phyloP scores from a whole-genome alignment of 805 yeast genomes.

The Schwanniomyces polymorphus region DNA sequence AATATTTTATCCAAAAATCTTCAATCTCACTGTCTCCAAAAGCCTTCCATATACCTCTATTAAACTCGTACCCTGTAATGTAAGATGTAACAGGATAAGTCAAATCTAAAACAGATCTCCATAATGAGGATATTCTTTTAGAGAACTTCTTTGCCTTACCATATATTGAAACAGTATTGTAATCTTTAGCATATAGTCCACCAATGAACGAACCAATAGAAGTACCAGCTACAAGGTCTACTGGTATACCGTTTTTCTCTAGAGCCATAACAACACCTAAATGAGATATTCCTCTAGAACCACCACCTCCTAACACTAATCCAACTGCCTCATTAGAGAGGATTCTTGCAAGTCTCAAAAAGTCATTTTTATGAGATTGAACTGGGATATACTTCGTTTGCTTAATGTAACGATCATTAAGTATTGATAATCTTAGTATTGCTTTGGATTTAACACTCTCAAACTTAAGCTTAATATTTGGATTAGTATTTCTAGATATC shows the following conservation, averaged over 20 bases:
- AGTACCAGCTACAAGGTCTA: slow-evolving; percentile 94
- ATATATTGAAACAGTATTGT: slow-evolving; percentile 85
- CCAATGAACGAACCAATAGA: slow-evolving; percentile 96
- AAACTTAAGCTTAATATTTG: slow-evolving; percentile 29
- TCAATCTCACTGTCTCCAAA: slow-evolving; percentile 92
- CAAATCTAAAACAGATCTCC: slow-evolving; percentile 83
- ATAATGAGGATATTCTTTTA: slow-evolving; percentile 74
- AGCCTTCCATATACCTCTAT: slow-evolving; percentile 95
- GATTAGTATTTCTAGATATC: slow-evolving; percentile 31
- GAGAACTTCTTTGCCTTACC: slow-evolving; percentile 88
- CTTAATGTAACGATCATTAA: slow-evolving; percentile 19
- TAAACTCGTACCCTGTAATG: slow-evolving; percentile 96
- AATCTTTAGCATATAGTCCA: slow-evolving; percentile 90
- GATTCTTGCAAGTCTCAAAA: slow-evolving; percentile 83
- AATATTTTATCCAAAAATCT: slow-evolving; percentile 91
- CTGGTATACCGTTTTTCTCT: slow-evolving; percentile 90
- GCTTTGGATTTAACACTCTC: slow-evolving; percentile 33
- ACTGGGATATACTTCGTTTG: slow-evolving; percentile 24
- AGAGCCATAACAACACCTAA: slow-evolving; percentile 88
- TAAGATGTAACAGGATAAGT: slow-evolving; percentile 94
- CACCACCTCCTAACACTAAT: slow-evolving; percentile 95
- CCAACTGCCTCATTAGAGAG: slow-evolving; percentile 94
- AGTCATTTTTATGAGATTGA: slow-evolving; percentile 78
- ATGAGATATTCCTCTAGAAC: slow-evolving; percentile 93
- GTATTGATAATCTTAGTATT: slow-evolving; percentile 23